Conservation (phyloP, 2,329 filamentous ascomycete genomes). For the Mariannaea elegans region DNA sequence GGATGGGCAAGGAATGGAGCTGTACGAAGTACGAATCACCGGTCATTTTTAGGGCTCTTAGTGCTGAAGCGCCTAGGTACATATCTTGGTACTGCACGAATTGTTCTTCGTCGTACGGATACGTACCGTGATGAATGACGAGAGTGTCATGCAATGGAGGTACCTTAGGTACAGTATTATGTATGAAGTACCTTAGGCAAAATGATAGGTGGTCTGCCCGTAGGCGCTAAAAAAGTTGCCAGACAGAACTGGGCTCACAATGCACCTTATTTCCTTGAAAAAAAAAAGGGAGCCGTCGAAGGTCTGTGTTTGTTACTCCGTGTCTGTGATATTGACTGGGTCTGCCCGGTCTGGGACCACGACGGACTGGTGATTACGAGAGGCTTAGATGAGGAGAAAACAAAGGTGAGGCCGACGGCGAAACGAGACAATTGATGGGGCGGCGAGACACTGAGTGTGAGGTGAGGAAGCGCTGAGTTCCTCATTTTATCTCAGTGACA, state of each 20-base stretch:
- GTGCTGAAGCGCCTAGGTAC: background rate
- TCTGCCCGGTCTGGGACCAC: constrained; percentile 10
- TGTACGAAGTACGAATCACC: constrained; percentile 6
- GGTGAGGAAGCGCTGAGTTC: constrained; percentile 12
- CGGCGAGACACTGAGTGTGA: constrained; percentile 12
- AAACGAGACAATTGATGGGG: constrained; percentile 5
- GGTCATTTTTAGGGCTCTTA: background rate
- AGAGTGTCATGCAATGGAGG: constrained; percentile 22
- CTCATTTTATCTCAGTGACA: constrained; percentile 5
- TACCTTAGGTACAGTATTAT: too few relatives aligned
- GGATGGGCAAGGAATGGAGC: constrained; percentile 5
- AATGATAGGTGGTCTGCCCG: constrained; percentile 34
- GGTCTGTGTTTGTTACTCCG: background rate
- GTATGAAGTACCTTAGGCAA: constrained; percentile 28
- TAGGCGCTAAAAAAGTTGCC: constrained; percentile 33
- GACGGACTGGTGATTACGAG: constrained; percentile 3
- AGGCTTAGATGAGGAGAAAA: background rate
- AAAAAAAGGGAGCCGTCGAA: constrained; percentile 11
- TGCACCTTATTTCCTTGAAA: background rate
- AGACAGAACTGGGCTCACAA: constrained; percentile 10
- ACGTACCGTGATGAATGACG: constrained; percentile 3
- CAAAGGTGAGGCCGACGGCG: background rate
- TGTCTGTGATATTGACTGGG: constrained; percentile 17
- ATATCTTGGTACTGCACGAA: background rate
- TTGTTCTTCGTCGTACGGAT: constrained; percentile 12